phyloP scores from a whole-genome alignment of 2,329 filamentous ascomycete genomes.

The Cadophora luteo-olivacea region DNA sequence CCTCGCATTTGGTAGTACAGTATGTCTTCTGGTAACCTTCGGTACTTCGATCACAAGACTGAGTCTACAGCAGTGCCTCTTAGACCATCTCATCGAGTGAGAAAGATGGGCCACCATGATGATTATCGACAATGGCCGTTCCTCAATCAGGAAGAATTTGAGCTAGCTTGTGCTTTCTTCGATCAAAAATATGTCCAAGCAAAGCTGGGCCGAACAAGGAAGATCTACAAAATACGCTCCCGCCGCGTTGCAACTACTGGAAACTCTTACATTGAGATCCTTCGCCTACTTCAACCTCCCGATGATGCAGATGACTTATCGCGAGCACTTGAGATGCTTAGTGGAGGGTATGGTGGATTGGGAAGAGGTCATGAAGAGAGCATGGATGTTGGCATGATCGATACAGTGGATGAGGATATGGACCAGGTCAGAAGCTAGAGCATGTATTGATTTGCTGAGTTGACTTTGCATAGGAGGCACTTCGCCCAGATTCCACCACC shows the following conservation, averaged over 20 bases:
- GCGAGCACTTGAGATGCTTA: constrained; percentile 37
- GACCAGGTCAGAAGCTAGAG: constrained; percentile 36
- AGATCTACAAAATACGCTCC: constrained; percentile 61
- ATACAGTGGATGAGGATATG: constrained; percentile 38
- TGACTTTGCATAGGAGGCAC: constrained; percentile 34
- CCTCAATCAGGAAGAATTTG: constrained; percentile 67
- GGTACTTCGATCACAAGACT: background rate
- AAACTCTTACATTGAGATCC: constrained; percentile 41
- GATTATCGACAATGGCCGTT: constrained; percentile 61
- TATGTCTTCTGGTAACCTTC: background rate
- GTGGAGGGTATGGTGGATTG: constrained; percentile 20
- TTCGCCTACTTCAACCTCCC: constrained; percentile 39
- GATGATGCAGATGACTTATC: constrained; percentile 42
- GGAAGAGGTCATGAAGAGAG: background rate
- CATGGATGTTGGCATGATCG: constrained; percentile 33
- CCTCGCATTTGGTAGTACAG: background rate
- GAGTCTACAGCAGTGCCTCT: background rate
- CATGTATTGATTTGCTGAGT: background rate
- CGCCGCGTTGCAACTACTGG: constrained; percentile 44
- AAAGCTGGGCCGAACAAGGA: constrained; percentile 60
- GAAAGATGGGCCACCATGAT: constrained; percentile 46
- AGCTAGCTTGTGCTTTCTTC: constrained; percentile 67
- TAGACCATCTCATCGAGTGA: background rate
- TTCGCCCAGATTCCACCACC: constrained; percentile 25
- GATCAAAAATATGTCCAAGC: constrained; percentile 65